Base-by-base conservation (phyloP, 169 alveolate species). In the Cryptosporidium andersoni region DNA sequence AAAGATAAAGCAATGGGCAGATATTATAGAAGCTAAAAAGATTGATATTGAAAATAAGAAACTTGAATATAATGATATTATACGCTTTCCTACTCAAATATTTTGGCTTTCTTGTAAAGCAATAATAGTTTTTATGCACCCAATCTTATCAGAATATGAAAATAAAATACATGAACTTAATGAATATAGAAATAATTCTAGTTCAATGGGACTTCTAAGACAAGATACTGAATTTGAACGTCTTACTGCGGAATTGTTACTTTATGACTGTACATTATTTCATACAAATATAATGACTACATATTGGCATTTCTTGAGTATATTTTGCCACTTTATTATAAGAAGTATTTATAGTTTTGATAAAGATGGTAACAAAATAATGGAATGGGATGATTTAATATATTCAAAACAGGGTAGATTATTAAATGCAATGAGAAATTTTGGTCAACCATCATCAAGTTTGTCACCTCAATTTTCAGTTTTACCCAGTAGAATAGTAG, bases 61-160 rank as follows among this genome's bases (percentile, higher is more conserved):
- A 34, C 49, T 74, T 4, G 51, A 60, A 43, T 74, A 74, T 60
- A 49, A 80, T 52, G 92, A 89, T 16, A 88, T 89, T 11, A 89
- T 94, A 5, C 93, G 93, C 64, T 93, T 93, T 81, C 89, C 93
- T 37, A 89, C 96, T 1, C 95, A 92, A 62, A 91, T 94, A 6
- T 94, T 93, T 81, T 94, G 96, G 97, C 80, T 91, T 53, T 88
- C 95, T 2, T 66, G 91, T 64, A 91, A 92, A 62, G 89, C 94
- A 5, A 37, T 93, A 4, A 91, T 91, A n/a, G 90, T 91, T 80
- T 81, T 93, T 74, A 89, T 93, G 81, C 85, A 91, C 64, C 96
- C 93, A 4, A 66, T 91, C 3, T 62, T 74, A 74, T 66, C 91
- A 42, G 92, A 91, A 39, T 63, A 66, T 65, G 89, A 66, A 25